phyloP scores from a whole-genome alignment of 345 rosid species.

The Diplotaxis tenuifolia region DNA sequence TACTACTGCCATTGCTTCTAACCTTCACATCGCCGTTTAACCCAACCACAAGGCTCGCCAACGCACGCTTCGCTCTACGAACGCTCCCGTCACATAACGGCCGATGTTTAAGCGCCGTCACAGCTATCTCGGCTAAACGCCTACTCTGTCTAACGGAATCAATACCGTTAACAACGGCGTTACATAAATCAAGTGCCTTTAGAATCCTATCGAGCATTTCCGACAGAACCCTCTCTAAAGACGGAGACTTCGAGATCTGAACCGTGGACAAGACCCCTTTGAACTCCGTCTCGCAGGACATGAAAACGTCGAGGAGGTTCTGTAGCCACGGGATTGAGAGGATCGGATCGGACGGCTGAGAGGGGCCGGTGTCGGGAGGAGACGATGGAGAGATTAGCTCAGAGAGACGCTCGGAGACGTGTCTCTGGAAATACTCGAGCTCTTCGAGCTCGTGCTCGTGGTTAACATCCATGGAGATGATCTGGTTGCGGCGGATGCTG shows the following conservation, averaged over 20 bases:
- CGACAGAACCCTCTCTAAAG: constrained; percentile 63
- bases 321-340: constrained; percentile 81
- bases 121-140: constrained; percentile 67
- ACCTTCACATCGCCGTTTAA: constrained; percentile 60
- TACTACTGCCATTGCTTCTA: constrained; percentile 36
- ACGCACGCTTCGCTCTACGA: constrained; percentile 73
- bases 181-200: constrained; percentile 77
- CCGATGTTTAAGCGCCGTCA: constrained; percentile 55
- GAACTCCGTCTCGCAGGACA: constrained; percentile 92
- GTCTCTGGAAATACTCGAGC: constrained; percentile 69
- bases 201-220: constrained; percentile 74
- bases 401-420: constrained; percentile 68
- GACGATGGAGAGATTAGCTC: constrained; percentile 43
- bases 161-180: constrained; percentile 65
- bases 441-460: constrained; percentile 84
- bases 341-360: constrained; percentile 36
- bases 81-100: constrained; percentile 84
- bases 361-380: not conserved
- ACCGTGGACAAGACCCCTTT: constrained; percentile 62
- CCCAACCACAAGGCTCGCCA: constrained; percentile 42
- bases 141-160: constrained; percentile 65
- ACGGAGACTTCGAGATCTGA: constrained; percentile 69
- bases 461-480: constrained; percentile 69
- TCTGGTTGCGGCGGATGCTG: constrained; percentile 86
- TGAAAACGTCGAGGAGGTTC: constrained; percentile 68